Conservation (phyloP, 2,329 filamentous ascomycete species). For the Epicoccum sorghinum region DNA sequence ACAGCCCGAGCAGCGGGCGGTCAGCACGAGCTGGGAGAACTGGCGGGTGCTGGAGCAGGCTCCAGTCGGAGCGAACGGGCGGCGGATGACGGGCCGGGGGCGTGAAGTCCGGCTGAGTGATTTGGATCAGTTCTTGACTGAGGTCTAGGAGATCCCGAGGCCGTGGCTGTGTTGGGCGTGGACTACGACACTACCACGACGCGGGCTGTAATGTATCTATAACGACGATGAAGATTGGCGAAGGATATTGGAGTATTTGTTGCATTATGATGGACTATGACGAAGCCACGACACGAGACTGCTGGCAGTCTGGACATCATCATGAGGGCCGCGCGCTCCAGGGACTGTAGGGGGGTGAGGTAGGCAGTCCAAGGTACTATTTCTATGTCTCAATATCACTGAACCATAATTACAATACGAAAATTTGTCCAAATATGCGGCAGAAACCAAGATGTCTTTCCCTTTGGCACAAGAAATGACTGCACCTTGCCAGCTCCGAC, state of each 20-base stretch:
- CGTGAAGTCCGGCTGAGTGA: constrained; percentile 11
- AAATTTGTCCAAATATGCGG: neutral
- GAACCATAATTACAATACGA: neutral
- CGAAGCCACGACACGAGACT: constrained; percentile 5
- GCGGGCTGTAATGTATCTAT: neutral
- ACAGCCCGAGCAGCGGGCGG: constrained; percentile 22
- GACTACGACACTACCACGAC: neutral
- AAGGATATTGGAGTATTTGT: constrained; percentile 7
- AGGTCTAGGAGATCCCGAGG: neutral
- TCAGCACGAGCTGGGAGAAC: constrained; percentile 36
- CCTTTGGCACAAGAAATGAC: too few relatives aligned
- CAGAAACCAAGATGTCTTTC: too few relatives aligned
- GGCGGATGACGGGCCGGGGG: constrained; percentile 1
- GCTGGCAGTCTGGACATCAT: constrained; percentile 16
- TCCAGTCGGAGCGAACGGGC: neutral
- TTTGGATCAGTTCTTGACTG: constrained; percentile 15
- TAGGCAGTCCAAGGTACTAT: constrained; percentile 15
- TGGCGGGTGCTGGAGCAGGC: constrained; percentile 21
- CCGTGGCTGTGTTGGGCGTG: neutral
- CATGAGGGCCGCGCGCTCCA: constrained; percentile 9
- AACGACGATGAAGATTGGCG: neutral
- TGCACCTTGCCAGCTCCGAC: too few relatives aligned
- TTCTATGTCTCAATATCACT: constrained; percentile 11
- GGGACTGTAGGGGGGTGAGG: neutral
- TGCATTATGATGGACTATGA: constrained; percentile 16